Evolutionary conservation across 2,329 filamentous ascomycete species (phyloP).

Genomic region (Fusarium incarnatum): DNA sequence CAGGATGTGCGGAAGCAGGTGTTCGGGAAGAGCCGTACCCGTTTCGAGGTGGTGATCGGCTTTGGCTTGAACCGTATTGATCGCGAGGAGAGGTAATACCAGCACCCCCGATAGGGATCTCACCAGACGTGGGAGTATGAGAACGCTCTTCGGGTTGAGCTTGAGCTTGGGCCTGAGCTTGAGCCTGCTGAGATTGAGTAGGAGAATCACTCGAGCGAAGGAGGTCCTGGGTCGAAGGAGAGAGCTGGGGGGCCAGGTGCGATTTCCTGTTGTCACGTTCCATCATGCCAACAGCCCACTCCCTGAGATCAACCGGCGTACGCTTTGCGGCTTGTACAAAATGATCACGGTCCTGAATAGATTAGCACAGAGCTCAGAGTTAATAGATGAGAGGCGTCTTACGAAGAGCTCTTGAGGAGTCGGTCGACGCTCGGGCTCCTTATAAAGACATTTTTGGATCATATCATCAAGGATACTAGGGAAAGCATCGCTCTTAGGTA

Average conservation of each 20-base stretch:
- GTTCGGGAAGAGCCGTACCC: constrained; percentile 60
- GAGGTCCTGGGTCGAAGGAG: constrained; percentile 81
- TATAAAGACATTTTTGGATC: constrained; percentile 94
- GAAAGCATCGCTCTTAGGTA: constrained; percentile 98
- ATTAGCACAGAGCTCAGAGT: constrained; percentile 25
- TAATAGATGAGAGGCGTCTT: constrained; percentile 53
- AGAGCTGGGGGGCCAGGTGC: constrained; percentile 84
- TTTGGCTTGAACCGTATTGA: constrained; percentile 57
- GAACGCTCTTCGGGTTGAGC: constrained; percentile 57
- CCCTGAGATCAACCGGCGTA: constrained; percentile 91
- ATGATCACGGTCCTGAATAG: constrained; percentile 82
- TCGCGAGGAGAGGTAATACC: constrained; percentile 67
- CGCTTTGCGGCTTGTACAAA: constrained; percentile 97
- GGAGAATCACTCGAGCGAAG: constrained; percentile 74
- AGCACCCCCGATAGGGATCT: constrained; percentile 74
- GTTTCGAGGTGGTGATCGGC: constrained; percentile 65
- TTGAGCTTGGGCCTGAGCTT: constrained; percentile 53
- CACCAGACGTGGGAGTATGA: constrained; percentile 75
- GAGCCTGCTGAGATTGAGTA: constrained; percentile 55
- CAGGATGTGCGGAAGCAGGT: constrained; percentile 58
- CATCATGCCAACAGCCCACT: constrained; percentile 95
- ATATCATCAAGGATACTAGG: constrained; percentile 95
- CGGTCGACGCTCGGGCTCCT: constrained; percentile 87
- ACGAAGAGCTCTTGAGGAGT: constrained; percentile 95
- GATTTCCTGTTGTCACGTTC: constrained; percentile 96